Evolutionary conservation across 2,329 filamentous ascomycete genomes (phyloP).

Genomic region (Fusarium keratoplasticum): DNA sequence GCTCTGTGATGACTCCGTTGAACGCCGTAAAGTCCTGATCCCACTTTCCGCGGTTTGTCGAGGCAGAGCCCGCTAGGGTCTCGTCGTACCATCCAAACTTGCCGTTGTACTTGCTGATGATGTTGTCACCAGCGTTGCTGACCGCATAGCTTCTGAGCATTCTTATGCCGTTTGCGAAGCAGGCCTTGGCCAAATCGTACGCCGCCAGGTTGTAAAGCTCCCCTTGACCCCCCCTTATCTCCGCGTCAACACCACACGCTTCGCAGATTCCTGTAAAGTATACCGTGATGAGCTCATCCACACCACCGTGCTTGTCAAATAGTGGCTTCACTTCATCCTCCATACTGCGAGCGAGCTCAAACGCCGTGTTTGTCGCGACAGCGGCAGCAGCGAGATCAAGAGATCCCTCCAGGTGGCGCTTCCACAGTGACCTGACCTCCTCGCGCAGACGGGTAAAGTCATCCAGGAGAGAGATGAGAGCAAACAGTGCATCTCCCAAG

Average conservation of each 20-base stretch:
- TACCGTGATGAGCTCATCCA: background rate
- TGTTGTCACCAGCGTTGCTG: fast-evolving
- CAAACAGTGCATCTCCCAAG: constrained; percentile 17
- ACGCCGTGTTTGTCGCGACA: constrained; percentile 34
- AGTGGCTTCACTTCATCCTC: constrained; percentile 60
- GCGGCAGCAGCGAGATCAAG: constrained; percentile 34
- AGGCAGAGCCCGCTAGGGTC: background rate
- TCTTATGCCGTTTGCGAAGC: constrained; percentile 7
- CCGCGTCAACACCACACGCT: constrained; percentile 1
- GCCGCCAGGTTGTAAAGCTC: constrained; percentile 21
- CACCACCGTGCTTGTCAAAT: constrained; percentile 6
- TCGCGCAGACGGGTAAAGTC: constrained; percentile 16
- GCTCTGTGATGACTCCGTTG: constrained; percentile 19
- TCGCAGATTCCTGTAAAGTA: constrained; percentile 8
- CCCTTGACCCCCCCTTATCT: background rate
- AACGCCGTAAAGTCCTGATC: constrained; percentile 26
- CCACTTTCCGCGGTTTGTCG: constrained; percentile 13
- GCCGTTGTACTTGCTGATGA: constrained; percentile 29
- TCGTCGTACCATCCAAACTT: constrained; percentile 36
- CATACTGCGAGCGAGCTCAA: constrained; percentile 36
- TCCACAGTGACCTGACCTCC: constrained; percentile 26
- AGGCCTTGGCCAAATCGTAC: constrained; percentile 16
- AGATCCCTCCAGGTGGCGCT: background rate
- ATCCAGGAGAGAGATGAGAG: constrained; percentile 12
- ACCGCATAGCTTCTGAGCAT: constrained; percentile 3